phyloP scores from a whole-genome alignment of 805 yeast species.

The Ogataea methylovora region DNA sequence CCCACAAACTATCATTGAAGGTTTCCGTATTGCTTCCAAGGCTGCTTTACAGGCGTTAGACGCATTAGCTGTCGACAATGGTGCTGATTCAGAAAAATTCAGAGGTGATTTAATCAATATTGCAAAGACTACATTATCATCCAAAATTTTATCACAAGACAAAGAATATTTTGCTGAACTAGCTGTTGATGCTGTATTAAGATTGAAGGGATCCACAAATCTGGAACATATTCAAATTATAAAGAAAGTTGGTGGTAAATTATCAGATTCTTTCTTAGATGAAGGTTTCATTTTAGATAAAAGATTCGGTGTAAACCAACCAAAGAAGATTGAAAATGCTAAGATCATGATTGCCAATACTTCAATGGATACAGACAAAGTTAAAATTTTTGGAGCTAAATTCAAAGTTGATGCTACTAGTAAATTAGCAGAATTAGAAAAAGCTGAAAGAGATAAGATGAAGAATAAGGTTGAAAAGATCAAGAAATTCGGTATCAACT shows the following conservation, averaged over 20 bases:
- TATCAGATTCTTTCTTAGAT: constrained; percentile 87
- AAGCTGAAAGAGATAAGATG: constrained; percentile 94
- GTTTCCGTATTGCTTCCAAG: constrained; percentile 79
- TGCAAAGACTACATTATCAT: constrained; percentile 88
- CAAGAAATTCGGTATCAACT: constrained; percentile 69
- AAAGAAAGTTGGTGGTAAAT: constrained; percentile 87
- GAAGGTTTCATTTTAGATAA: constrained; percentile 93
- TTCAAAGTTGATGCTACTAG: constrained; percentile 94
- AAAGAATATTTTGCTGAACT: constrained; percentile 81
- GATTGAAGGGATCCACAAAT: constrained; percentile 81
- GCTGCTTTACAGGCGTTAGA: constrained; percentile 84
- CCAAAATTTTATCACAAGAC: constrained; percentile 92
- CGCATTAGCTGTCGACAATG: constrained; percentile 68
- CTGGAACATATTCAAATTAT: constrained; percentile 89
- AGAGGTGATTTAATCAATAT: constrained; percentile 74
- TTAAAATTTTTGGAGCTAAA: constrained; percentile 95
- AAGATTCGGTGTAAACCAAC: constrained; percentile 91
- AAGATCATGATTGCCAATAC: constrained; percentile 91
- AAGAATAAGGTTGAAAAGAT: constrained; percentile 82
- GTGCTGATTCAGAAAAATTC: constrained; percentile 48
- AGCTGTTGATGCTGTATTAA: constrained; percentile 89
- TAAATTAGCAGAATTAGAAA: constrained; percentile 87
- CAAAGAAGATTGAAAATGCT: constrained; percentile 76
- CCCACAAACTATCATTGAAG: constrained; percentile 96
- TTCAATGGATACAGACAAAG: constrained; percentile 94